Evolutionary conservation across 176 grass and related monocot genomes (phyloP).

Genomic region (Sorghum bicolor): DNA sequence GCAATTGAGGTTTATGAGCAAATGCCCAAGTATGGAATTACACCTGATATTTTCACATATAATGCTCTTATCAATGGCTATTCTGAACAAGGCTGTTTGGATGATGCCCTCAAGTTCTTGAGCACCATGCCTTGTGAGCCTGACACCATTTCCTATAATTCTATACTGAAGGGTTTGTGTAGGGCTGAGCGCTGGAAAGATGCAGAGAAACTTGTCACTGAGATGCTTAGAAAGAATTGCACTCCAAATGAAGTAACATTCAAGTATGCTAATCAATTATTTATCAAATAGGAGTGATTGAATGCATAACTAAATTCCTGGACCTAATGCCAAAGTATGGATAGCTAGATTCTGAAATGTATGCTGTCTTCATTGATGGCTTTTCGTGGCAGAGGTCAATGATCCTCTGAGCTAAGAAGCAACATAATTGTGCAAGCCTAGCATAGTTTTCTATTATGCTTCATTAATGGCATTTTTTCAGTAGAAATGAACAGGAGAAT

Average conservation of each 20-base stretch:
- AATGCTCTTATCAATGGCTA: constrained; percentile 50
- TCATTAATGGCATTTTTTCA: not conserved
- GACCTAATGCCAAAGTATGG: not conserved
- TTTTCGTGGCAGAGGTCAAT: not conserved
- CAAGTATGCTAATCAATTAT: constrained; percentile 51
- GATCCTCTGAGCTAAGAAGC: constrained; percentile 13
- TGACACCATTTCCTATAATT: constrained; percentile 46
- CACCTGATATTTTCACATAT: constrained; percentile 49
- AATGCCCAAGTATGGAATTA: constrained; percentile 41
- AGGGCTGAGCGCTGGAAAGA: constrained; percentile 43
- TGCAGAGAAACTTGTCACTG: constrained; percentile 36
- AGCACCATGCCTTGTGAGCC: constrained; percentile 45
- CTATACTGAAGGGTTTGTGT: constrained; percentile 51
- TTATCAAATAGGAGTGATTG: constrained; percentile 26
- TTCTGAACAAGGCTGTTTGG: constrained; percentile 39
- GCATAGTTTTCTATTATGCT: not conserved
- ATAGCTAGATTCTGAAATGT: not conserved
- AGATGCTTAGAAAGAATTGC: constrained; percentile 50
- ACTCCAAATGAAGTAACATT: constrained; percentile 58
- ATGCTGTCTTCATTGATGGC: not conserved
- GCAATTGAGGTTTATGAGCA: constrained; percentile 45
- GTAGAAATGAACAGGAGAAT: constrained; percentile 14
- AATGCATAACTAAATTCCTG: not conserved
- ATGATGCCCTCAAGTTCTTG: constrained; percentile 42
- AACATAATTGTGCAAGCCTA: not conserved